A percentile compares a stretch with the other conserved stretches of the same genome.
Evolutionary conservation across 129 eudicot species (phyloP).

Genomic region (Daucus carota): DNA sequence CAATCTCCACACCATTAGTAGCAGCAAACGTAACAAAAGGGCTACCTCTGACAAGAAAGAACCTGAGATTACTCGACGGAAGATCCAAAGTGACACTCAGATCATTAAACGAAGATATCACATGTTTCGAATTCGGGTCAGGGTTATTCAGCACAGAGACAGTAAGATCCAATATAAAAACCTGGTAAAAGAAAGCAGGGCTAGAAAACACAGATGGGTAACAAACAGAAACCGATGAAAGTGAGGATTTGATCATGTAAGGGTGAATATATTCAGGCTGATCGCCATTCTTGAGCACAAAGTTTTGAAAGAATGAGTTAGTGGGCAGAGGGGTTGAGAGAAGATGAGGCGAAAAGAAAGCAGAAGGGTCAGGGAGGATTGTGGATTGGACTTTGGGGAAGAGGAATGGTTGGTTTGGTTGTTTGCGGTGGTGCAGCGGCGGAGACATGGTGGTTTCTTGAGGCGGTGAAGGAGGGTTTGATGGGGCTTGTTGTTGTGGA

Average conservation of each 20-base stretch:
- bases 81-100: slow-evolving; percentile 66
- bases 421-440: background rate
- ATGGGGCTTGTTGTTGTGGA: slow-evolving; percentile 18
- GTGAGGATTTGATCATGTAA: slow-evolving; percentile 54
- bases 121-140: slow-evolving; percentile 39
- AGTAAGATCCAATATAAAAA: slow-evolving; percentile 61
- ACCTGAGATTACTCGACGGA: slow-evolving; percentile 52
- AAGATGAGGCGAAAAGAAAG: slow-evolving; percentile 63
- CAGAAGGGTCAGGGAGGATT: slow-evolving; percentile 70
- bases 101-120: slow-evolving; percentile 56
- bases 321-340: slow-evolving; percentile 80
- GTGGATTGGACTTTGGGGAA: slow-evolving; percentile 64
- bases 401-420: slow-evolving; percentile 30
- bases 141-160: slow-evolving; percentile 38
- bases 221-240: slow-evolving; percentile 56
- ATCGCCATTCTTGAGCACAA: slow-evolving; percentile 72
- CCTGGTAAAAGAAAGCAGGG: slow-evolving; percentile 53
- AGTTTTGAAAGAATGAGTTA: slow-evolving; percentile 82
- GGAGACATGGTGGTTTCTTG: slow-evolving; percentile 23
- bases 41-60: slow-evolving; percentile 80
- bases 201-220: slow-evolving; percentile 63
- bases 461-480: slow-evolving; percentile 32
- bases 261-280: slow-evolving; percentile 96
- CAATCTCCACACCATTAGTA: slow-evolving; percentile 16
- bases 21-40: slow-evolving; percentile 64